Base-by-base conservation (phyloP, 768 basidiomycete species). In the Leccinellum rugosiceps region DNA sequence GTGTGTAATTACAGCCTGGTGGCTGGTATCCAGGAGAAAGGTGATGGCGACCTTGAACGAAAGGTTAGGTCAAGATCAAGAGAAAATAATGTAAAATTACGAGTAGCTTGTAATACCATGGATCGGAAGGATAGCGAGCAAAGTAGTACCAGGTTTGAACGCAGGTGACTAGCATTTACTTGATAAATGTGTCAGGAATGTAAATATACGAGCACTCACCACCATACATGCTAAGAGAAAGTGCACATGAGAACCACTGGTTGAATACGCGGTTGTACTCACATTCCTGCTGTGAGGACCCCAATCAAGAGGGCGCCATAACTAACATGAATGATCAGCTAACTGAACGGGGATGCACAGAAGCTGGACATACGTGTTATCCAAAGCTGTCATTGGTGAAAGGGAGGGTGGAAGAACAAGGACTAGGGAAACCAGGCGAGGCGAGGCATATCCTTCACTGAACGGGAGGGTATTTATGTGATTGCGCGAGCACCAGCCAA, bases 101-200 rank as follows among this genome's bases (percentile, higher is more conserved):
- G 26, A 84, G 66, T 7, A 67, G 52, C 62, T 79, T 82, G 53
- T 77, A 71, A 15, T 74, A 68, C 80, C 81, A 83, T 25, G 68
- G 63, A 64, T 85, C 84, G 21, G 68, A 71, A 50, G 80, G 77
- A 63, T 84, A 74, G 1, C 57, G 77, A n/a, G 69, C 72, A 55
- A 68, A 84, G 62, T 85, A 86, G 59, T 79, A 83, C 75, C 76
- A 83, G 1, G 77, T 75, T 64, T 86, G 84, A 31, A 84, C 68
- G 35, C 74, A 74, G 6, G 81, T 81, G 19, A 84, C 84, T 86
- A 46, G 44, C 3, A 53, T n/a, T 31, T 28, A 17, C 14, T 21
- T n/a, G 25, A 14, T 63, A 31, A 46, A 58, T 2, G 6, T 10
- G 21, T 17, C 11, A 25, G 1, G 34, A 9, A 34, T 19, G 30